Evolutionary conservation across 805 yeast species (phyloP), one percentile per base, ranked within the genome.

Genomic region (Torulaspora indica): DNA sequence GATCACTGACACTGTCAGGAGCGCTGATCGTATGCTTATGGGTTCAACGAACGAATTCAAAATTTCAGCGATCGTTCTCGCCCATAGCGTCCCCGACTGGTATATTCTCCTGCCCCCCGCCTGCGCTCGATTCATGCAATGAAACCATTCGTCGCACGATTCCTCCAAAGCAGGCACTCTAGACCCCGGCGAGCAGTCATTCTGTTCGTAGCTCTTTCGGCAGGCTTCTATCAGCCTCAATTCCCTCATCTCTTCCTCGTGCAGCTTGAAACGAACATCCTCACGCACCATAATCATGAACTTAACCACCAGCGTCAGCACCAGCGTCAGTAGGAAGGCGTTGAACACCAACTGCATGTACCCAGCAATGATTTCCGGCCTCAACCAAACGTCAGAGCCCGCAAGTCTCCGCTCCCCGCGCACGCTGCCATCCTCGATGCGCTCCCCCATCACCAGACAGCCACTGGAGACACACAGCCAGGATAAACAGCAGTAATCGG

Each of bases 1-100:
- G 3, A 76, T 60, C 15, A 77, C 53, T 1, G 74, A 36, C 3
- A 70, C 47, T 12, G 80, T 53, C 42, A 80, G 71, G 3, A 77
- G 49, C 58, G 85, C 71, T 3, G 89, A 71, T 60, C 85, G 82
- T 76, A 85, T 75, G 25, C 82, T 77, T 30, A 87, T 81, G 2
- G 86, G 83, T 45, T 74, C 77, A 17, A 85, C 66, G 55, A 87
- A 87, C 1, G 89, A 79, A 63, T 88, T 85, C 35, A 88, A 69
- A 6, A 86, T 84, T 49, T 84, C 91, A 1, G 95, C 95, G 54
- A 87, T 73, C 0, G 91, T 82, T 58, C 82, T 89, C 0, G 95
- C 95, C 37, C 89, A 80, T 43, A 88, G 74, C 48, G 73, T 74
- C 1, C 91, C 85, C 38, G 79, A 74, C 3, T 86, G 90, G 9